Conservation (phyloP, 73 alveolate species). For the Diophrys sp. region DNA sequence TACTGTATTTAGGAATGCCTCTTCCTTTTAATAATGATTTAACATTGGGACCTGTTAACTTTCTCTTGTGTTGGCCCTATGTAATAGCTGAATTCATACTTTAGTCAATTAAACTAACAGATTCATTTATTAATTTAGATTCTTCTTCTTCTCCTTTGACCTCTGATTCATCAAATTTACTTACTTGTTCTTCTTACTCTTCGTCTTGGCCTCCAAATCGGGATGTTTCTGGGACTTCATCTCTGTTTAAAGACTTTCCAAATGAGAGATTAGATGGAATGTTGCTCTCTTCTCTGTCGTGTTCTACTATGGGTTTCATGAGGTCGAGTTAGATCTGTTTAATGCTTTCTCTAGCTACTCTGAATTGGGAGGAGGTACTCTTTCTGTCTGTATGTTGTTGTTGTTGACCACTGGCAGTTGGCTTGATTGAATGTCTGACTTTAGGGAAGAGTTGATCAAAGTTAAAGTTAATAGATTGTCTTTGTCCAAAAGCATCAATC, state of each 20-base stretch:
- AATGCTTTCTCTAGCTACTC: neutral
- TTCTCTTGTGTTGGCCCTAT: neutral
- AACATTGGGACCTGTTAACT: neutral
- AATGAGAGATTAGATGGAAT: too few species aligned
- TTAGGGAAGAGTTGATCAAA: neutral
- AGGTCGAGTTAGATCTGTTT: neutral
- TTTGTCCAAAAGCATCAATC: neutral
- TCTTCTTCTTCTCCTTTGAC: too few species aligned
- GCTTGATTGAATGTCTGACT: neutral
- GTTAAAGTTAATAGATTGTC: neutral
- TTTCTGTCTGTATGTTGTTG: neutral
- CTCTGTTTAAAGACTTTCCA: too few species aligned
- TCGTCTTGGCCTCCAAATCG: too few species aligned
- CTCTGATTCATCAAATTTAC: too few species aligned
- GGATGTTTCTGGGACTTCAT: too few species aligned
- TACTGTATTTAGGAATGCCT: too few species aligned
- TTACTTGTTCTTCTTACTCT: too few species aligned
- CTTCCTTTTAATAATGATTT: neutral
- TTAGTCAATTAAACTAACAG: too few species aligned
- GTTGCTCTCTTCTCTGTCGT: neutral
- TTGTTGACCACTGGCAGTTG: neutral
- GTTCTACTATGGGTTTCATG: neutral
- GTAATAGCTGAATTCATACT: too few species aligned
- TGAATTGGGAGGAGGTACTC: neutral
- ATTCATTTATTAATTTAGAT: too few species aligned